These are phyloP conservation scores for Eucalyptus polyanthemos DNA, from an alignment of 345 rosid genomes.

Conservation along the genomic window DNA sequence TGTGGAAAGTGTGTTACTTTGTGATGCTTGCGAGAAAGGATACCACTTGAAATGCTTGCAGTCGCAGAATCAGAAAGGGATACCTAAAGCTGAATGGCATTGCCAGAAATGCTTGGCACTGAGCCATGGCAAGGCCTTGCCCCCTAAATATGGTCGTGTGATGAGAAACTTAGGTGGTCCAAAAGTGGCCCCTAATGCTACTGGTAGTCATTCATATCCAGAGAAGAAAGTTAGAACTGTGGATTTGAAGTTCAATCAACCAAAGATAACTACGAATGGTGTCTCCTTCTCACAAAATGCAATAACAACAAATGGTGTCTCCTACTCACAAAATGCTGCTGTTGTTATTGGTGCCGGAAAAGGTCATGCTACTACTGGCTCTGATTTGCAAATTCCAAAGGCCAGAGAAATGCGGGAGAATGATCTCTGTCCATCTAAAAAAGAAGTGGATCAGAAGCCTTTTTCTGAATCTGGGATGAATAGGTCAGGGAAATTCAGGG, in stretches of 20 bases:
- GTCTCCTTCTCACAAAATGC: slow-evolving; percentile 14
- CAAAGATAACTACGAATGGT: slow-evolving; percentile 25
- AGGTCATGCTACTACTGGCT: slow-evolving; percentile 7
- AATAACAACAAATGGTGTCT: slow-evolving; percentile 21
- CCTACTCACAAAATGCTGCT: slow-evolving; percentile 13
- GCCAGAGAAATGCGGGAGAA: slow-evolving; percentile 4
- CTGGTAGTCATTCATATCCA: slow-evolving; percentile 28
- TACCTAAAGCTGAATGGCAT: slow-evolving; percentile 90
- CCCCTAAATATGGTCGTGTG: slow-evolving; percentile 84
- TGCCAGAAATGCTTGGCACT: slow-evolving; percentile 63
- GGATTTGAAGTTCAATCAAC: slow-evolving; percentile 33
- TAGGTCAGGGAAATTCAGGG: slow-evolving; percentile 1
- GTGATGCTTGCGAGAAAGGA: slow-evolving; percentile 94
- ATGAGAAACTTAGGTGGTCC: slow-evolving; percentile 44
- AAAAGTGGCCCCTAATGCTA: slow-evolving; percentile 34
- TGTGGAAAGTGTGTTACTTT: slow-evolving; percentile 64
- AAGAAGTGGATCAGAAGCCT: slow-evolving; percentile 8
- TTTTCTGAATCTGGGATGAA: slow-evolving; percentile 4
- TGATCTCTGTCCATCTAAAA: background rate
- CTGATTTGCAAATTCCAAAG: slow-evolving; percentile 11
- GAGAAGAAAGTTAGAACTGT: slow-evolving; percentile 38
- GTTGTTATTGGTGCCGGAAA: slow-evolving; percentile 5
- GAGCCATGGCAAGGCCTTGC: slow-evolving; percentile 75
- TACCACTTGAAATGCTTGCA: slow-evolving; percentile 81
- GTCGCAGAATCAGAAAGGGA: slow-evolving; percentile 42